These are phyloP conservation scores for Monosporascus sp. DNA, from an alignment of 2,329 filamentous ascomycete species.

Conservation along the genomic window DNA sequence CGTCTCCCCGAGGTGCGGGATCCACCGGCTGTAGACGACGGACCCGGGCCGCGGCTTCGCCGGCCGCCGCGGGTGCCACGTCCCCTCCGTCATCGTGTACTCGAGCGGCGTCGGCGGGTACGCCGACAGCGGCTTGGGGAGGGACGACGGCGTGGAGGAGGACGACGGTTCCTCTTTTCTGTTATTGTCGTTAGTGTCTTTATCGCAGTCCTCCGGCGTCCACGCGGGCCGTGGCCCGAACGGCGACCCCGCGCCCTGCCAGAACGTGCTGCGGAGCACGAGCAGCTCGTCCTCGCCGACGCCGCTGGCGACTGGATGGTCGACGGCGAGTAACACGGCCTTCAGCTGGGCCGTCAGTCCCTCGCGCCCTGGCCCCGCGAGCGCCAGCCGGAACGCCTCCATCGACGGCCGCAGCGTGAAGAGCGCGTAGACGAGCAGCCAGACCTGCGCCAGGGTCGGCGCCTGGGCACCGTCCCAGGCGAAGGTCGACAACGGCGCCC, in stretches of 20 bases:
- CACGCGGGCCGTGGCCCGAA: slow-evolving; percentile 59
- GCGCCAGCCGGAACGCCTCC: slow-evolving; percentile 43
- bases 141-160: slow-evolving; percentile 16
- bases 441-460: slow-evolving; percentile 45
- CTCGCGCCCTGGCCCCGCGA: slow-evolving; percentile 33
- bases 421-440: slow-evolving; percentile 48
- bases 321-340: slow-evolving; percentile 43
- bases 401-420: slow-evolving; percentile 44
- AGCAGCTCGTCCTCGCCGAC: slow-evolving; percentile 29
- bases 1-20: slow-evolving; percentile 68
- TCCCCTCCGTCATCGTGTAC: slow-evolving; percentile 37
- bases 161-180: background rate
- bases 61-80: slow-evolving; percentile 63
- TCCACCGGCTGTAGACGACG: slow-evolving; percentile 71
- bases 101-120: slow-evolving; percentile 45
- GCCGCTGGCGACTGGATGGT: slow-evolving; percentile 36
- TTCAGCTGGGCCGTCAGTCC: slow-evolving; percentile 32
- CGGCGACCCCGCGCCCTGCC: slow-evolving; percentile 65
- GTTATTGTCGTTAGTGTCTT: background rate
- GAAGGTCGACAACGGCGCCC: slow-evolving; percentile 41
- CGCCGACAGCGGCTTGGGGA: slow-evolving; percentile 34
- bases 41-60: slow-evolving; percentile 66
- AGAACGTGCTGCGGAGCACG: slow-evolving; percentile 53
- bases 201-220: slow-evolving; percentile 40
- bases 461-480: slow-evolving; percentile 35